A percentile compares a stretch with the other conserved stretches of the same genome.
These are phyloP conservation scores for Starmerella stigmatis DNA, from an alignment of 805 yeast species.

Conservation along the genomic window DNA sequence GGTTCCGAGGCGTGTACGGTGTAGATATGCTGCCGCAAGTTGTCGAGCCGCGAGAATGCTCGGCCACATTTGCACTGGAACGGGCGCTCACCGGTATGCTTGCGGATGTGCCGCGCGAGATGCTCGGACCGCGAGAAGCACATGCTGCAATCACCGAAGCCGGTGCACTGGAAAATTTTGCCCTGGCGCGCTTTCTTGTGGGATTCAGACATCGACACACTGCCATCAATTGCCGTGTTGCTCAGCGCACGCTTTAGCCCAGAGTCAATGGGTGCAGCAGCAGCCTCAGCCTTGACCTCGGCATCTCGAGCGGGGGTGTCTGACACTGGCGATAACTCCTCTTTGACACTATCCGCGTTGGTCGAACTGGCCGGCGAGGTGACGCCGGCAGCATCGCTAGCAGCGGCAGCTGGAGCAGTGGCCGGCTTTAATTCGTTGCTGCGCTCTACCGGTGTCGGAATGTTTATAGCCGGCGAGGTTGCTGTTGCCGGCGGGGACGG, in stretches of 20 bases:
- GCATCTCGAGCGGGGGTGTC: too few relatives aligned
- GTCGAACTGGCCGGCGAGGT: too few relatives aligned
- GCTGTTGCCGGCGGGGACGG: neutral
- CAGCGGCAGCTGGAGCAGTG: neutral
- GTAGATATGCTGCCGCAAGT: slow-evolving; percentile 82
- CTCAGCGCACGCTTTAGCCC: neutral
- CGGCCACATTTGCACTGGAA: slow-evolving; percentile 73
- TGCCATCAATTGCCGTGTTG: slow-evolving; percentile 4
- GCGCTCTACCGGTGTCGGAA: neutral
- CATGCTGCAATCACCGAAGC: slow-evolving; percentile 79
- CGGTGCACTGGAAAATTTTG: slow-evolving; percentile 68
- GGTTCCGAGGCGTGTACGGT: slow-evolving; percentile 58
- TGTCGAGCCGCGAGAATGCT: slow-evolving; percentile 73
- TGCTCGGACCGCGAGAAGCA: slow-evolving; percentile 86
- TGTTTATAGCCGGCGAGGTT: neutral
- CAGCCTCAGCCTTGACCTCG: too few relatives aligned
- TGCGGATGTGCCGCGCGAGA: slow-evolving; percentile 80
- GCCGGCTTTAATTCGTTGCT: neutral
- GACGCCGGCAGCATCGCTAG: neutral
- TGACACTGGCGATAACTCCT: too few relatives aligned
- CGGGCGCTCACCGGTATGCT: slow-evolving; percentile 92
- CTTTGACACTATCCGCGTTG: too few relatives aligned
- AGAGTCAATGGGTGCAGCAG: too few relatives aligned
- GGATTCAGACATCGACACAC: too few relatives aligned
- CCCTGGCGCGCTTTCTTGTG: slow-evolving; percentile 24